Evolutionary conservation across 2,329 filamentous ascomycete genomes (phyloP).

Genomic region (Nemania bipapillata): DNA sequence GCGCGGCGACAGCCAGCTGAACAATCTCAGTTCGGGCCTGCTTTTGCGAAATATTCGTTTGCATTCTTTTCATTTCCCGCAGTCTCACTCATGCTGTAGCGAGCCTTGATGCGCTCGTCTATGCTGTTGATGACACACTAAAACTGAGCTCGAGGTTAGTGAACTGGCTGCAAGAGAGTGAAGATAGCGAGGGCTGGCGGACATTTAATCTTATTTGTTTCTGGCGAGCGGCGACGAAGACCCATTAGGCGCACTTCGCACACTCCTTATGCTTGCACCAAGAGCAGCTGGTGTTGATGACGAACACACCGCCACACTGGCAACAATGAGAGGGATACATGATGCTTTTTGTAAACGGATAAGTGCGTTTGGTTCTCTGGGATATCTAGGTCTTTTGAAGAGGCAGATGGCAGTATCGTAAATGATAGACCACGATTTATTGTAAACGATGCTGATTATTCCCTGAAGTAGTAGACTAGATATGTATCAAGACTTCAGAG

Average conservation of each 20-base stretch:
- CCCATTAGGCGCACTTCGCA: slow-evolving; percentile 41
- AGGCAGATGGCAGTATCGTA: not conserved
- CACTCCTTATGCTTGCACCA: slow-evolving; percentile 51
- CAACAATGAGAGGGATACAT: slow-evolving; percentile 50
- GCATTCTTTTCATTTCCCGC: not conserved
- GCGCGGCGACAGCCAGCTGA: not conserved
- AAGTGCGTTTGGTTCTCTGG: not conserved
- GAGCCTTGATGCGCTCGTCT: not conserved
- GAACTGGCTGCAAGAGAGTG: not conserved
- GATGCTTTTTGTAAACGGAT: slow-evolving; percentile 7
- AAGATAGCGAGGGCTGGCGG: not conserved
- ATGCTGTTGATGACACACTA: not conserved
- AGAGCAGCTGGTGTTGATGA: slow-evolving; percentile 48
- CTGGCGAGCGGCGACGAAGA: not conserved
- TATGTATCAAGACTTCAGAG: not conserved
- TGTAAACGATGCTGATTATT: not conserved
- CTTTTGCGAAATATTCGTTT: not conserved
- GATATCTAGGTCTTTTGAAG: not conserved
- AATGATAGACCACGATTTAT: not conserved
- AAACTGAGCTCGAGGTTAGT: slow-evolving; percentile 1
- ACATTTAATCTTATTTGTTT: not conserved
- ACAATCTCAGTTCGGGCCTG: not conserved
- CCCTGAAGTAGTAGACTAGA: not conserved
- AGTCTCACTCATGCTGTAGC: not conserved
- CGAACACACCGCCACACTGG: slow-evolving; percentile 49